phyloP scores from a whole-genome alignment of 805 yeast species.

The Barnettozyma siamensis region DNA sequence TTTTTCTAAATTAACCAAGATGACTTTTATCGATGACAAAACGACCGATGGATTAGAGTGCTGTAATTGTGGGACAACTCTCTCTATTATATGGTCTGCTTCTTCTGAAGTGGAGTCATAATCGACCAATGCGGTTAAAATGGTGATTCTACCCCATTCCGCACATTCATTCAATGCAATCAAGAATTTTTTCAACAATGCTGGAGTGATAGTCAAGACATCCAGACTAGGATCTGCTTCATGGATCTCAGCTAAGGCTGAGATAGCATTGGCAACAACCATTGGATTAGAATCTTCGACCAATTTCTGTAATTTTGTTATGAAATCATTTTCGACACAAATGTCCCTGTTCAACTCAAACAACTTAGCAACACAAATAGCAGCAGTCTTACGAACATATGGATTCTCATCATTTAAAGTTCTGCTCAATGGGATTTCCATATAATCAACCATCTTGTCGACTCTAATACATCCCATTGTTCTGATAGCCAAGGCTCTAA shows the following conservation, averaged over 20 bases:
- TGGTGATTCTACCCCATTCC: slow-evolving; percentile 97
- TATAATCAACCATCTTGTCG: slow-evolving; percentile 89
- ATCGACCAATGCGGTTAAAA: slow-evolving; percentile 73
- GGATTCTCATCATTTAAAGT: slow-evolving; percentile 92
- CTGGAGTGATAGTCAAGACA: slow-evolving; percentile 36
- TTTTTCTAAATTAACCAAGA: slow-evolving; percentile 59
- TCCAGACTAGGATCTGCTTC: slow-evolving; percentile 53
- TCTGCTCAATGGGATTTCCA: slow-evolving; percentile 82
- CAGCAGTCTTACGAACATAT: slow-evolving; percentile 96
- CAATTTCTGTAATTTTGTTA: slow-evolving; percentile 58
- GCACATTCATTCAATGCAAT: slow-evolving; percentile 93
- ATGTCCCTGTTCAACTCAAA: slow-evolving; percentile 77
- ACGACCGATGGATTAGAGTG: slow-evolving; percentile 97
- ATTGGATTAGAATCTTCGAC: slow-evolving; percentile 89
- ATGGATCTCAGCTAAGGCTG: slow-evolving; percentile 78
- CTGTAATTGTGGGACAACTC: slow-evolving; percentile 91
- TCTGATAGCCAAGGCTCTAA: slow-evolving; percentile 91
- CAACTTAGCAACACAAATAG: slow-evolving; percentile 92
- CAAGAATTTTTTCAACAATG: slow-evolving; percentile 55
- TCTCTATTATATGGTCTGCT: slow-evolving; percentile 79
- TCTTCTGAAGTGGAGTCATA: slow-evolving; percentile 57
- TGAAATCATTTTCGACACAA: slow-evolving; percentile 83
- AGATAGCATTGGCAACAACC: slow-evolving; percentile 94
- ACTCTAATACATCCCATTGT: slow-evolving; percentile 99
- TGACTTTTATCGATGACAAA: slow-evolving; percentile 73